Percentiles rank a stretch among this genome's conserved stretches.
phyloP scores from a whole-genome alignment of 495 filamentous ascomycete genomes.

The Elaphomyces granulatus region DNA sequence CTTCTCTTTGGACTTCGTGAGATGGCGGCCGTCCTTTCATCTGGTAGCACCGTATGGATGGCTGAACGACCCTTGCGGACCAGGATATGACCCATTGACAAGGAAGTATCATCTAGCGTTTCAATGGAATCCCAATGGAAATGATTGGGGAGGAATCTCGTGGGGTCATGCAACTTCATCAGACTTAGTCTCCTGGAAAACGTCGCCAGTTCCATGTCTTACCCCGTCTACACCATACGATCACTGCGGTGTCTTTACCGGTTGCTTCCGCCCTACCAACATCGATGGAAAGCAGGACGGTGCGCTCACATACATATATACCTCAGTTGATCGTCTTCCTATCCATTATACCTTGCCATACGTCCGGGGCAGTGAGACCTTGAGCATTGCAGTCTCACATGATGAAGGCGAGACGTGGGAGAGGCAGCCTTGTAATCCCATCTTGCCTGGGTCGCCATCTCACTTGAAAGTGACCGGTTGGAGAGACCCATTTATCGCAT shows the following conservation, averaged over 20 bases:
- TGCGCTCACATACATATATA: conserved; percentile 35
- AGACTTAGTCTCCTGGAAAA: conserved; percentile 30
- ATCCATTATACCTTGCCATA: conserved; percentile 36
- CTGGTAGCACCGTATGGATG: conserved; percentile 37
- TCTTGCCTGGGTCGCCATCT: conserved; percentile 30
- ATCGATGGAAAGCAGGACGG: conserved; percentile 24
- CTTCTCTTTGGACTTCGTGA: not conserved
- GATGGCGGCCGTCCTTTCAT: conserved; percentile 37
- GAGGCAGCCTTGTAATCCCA: conserved; percentile 34
- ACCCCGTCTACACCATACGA: conserved; percentile 32
- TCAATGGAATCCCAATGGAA: conserved; percentile 34
- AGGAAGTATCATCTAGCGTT: conserved; percentile 28
- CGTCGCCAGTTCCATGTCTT: conserved; percentile 21
- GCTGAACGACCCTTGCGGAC: conserved; percentile 44
- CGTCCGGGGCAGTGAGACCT: conserved; percentile 32
- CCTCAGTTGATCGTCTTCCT: conserved; percentile 36
- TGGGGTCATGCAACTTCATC: conserved; percentile 30
- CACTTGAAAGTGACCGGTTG: conserved; percentile 37
- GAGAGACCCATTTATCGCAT: conserved; percentile 38
- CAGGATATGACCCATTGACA: conserved; percentile 37
- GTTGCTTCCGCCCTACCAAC: conserved; percentile 31
- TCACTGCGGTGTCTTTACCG: conserved; percentile 37
- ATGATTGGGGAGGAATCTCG: conserved; percentile 33
- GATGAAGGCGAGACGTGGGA: conserved; percentile 38
- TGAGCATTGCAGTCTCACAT: conserved; percentile 33